Conservation (phyloP, 441 rosid species). For the Adansonia madagascariensis region DNA sequence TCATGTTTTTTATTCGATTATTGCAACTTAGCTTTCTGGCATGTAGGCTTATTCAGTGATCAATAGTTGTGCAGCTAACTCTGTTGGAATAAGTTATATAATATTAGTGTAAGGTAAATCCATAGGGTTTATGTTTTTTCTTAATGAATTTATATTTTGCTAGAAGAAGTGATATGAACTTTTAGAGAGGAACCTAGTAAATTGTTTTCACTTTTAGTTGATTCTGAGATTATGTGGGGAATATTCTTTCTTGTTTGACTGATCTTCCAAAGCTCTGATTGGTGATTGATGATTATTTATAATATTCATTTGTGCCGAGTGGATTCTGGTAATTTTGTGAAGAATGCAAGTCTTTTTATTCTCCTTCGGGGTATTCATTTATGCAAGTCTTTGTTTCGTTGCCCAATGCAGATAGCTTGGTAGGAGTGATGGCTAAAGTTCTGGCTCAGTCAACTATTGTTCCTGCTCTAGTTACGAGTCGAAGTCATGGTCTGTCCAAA, state of each 20-base stretch:
- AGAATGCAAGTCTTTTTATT: not conserved
- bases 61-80: not conserved
- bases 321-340: not conserved
- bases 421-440: constrained; percentile 62
- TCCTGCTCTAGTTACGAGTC: constrained; percentile 46
- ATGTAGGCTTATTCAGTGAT: not conserved
- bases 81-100: not conserved
- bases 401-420: not conserved
- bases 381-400: not conserved
- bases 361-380: not conserved
- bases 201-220: not conserved
- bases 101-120: not conserved
- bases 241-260: not conserved
- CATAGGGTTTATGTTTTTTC: not conserved
- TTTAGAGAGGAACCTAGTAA: not conserved
- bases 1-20: not conserved
- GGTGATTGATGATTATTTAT: not conserved
- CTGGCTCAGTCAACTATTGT: constrained; percentile 58
- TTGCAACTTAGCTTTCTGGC: not conserved
- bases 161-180: no score
- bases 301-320: not conserved
- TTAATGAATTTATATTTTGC: not conserved
- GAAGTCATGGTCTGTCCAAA: constrained; percentile 45
- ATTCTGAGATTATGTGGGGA: not conserved
- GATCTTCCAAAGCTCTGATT: not conserved